Evolutionary conservation across 805 yeast species (phyloP).

Genomic region (Kodamaea sagamina): DNA sequence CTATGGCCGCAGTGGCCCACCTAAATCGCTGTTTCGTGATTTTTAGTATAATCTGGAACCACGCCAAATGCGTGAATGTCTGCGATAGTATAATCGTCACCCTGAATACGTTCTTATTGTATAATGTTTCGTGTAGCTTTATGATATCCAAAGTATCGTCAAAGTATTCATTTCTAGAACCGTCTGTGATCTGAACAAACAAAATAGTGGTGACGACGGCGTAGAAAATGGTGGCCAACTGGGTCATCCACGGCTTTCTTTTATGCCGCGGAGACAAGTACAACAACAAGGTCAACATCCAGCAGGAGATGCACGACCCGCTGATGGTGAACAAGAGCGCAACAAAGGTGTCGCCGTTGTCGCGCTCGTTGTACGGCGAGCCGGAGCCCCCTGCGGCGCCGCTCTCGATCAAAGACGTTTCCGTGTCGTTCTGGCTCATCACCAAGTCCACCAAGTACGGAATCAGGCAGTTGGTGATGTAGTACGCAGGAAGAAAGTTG

Average conservation of each 20-base stretch:
- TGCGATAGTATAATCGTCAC: slow-evolving; percentile 44
- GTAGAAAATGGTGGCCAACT: slow-evolving; percentile 56
- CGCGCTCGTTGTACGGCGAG: slow-evolving; percentile 31
- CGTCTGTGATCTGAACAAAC: slow-evolving; percentile 46
- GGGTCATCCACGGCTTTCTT: slow-evolving; percentile 58
- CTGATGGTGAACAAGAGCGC: slow-evolving; percentile 54
- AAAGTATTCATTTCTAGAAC: slow-evolving; percentile 52
- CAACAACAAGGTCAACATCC: slow-evolving; percentile 68
- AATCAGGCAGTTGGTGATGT: slow-evolving; percentile 47
- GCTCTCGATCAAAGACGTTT: slow-evolving; percentile 1
- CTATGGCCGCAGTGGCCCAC: slow-evolving; percentile 27
- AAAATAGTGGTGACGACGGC: slow-evolving; percentile 57
- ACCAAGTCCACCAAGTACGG: slow-evolving; percentile 17
- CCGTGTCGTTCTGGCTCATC: slow-evolving; percentile 4
- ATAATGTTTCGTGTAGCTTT: slow-evolving; percentile 40
- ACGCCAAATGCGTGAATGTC: slow-evolving; percentile 52
- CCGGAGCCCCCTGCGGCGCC: neutral
- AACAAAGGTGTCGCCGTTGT: slow-evolving; percentile 44
- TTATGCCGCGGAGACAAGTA: slow-evolving; percentile 50
- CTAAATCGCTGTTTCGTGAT: slow-evolving; percentile 27
- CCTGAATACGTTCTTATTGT: slow-evolving; percentile 37
- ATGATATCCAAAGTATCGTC: slow-evolving; percentile 55
- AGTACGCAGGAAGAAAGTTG: slow-evolving; percentile 42
- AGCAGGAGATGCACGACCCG: slow-evolving; percentile 59
- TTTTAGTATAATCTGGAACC: slow-evolving; percentile 49